phyloP scores from a whole-genome alignment of 139 green algal genomes.

The Chlorokybus atmophyticus region DNA sequence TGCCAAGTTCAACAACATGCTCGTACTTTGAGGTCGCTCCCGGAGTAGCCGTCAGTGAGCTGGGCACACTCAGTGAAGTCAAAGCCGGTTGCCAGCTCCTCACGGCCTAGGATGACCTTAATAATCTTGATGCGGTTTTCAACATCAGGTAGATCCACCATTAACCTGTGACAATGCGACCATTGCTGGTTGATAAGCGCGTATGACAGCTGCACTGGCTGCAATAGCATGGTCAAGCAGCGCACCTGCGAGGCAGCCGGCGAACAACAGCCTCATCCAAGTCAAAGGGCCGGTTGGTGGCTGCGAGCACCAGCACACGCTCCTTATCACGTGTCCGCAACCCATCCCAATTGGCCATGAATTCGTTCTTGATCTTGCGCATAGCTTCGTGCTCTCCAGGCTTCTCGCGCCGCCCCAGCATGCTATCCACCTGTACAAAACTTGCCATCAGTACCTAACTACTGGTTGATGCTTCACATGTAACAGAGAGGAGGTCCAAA shows the following conservation, averaged over 20 bases:
- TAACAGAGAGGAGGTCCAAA: neutral
- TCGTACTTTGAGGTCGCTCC: slow-evolving; percentile 41
- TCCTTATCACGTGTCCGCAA: slow-evolving; percentile 45
- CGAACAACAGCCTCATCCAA: slow-evolving; percentile 60
- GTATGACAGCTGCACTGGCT: too few species aligned
- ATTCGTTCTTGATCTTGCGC: slow-evolving; percentile 63
- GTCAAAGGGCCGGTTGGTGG: slow-evolving; percentile 62
- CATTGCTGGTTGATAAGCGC: too few species aligned
- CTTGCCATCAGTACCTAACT: slow-evolving; percentile 34
- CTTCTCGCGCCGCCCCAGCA: slow-evolving; percentile 33
- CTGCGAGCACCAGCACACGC: slow-evolving; percentile 49
- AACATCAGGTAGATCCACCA: slow-evolving; percentile 48
- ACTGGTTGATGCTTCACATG: neutral
- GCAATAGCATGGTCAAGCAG: too few species aligned
- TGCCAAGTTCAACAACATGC: slow-evolving; percentile 1
- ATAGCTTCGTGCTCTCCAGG: slow-evolving; percentile 50
- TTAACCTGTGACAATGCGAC: slow-evolving; percentile 28
- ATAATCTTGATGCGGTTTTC: slow-evolving; percentile 43
- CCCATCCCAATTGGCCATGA: slow-evolving; percentile 55
- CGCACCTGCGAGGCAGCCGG: slow-evolving; percentile 34
- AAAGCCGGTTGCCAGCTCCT: slow-evolving; percentile 17
- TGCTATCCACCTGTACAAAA: slow-evolving; percentile 37
- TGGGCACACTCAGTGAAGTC: slow-evolving; percentile 12
- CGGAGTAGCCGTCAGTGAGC: slow-evolving; percentile 25
- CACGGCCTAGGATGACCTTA: slow-evolving; percentile 18